phyloP scores from a whole-genome alignment of 1,284 basidiomycete genomes.

The Porogramme epimiltina region DNA sequence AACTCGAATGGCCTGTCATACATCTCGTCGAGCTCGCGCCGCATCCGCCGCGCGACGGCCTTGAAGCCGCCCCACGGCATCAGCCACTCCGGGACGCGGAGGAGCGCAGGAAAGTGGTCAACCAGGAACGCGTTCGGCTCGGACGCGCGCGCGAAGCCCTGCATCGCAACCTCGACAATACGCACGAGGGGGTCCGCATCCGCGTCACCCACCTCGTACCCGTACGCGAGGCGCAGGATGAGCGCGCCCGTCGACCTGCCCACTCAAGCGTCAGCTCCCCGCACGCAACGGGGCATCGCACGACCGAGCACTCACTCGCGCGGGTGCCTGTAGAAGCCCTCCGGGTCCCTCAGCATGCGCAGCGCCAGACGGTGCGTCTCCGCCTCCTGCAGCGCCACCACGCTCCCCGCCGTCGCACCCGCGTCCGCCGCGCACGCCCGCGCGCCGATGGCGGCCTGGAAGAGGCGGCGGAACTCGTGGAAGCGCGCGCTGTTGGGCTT shows the following conservation, averaged over 20 bases:
- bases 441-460: conserved; percentile 42
- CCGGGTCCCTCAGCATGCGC: conserved; percentile 32
- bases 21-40: conserved; percentile 32
- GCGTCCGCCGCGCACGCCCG: conserved; percentile 30
- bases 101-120: conserved; percentile 38
- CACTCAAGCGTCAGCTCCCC: background rate
- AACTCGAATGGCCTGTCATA: conserved; percentile 37
- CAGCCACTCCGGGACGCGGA: conserved; percentile 38
- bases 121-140: conserved; percentile 42
- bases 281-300: background rate
- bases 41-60: conserved; percentile 30
- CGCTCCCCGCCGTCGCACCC: background rate
- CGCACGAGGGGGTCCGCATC: conserved; percentile 38
- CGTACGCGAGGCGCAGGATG: conserved; percentile 41
- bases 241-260: conserved; percentile 38
- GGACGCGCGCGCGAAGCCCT: conserved; percentile 39
- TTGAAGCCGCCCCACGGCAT: conserved; percentile 32
- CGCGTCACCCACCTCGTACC: conserved; percentile 35
- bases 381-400: conserved; percentile 33
- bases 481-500: conserved; percentile 40
- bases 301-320: conserved; percentile 10
- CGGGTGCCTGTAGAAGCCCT: conserved; percentile 27
- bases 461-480: conserved; percentile 40
- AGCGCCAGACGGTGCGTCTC: conserved; percentile 34
- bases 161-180: conserved; percentile 44